phyloP scores from a whole-genome alignment of 768 basidiomycete species.

The Sarcodon aspratus region DNA sequence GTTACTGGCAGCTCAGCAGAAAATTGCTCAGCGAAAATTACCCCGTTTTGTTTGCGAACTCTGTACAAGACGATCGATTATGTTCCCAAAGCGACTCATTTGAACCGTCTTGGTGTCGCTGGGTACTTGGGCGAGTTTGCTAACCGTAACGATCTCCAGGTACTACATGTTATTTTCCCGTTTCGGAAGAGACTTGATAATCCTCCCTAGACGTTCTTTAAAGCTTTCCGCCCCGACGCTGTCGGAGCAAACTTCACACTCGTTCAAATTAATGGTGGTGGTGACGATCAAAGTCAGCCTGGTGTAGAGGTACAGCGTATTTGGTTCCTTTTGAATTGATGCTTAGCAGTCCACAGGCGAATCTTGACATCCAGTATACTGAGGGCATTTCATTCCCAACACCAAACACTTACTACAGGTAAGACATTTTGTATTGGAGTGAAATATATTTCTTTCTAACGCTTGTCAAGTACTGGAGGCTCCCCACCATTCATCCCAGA shows the following conservation, averaged over 20 bases:
- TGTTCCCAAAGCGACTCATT: slow-evolving; percentile 10
- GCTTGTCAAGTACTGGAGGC: slow-evolving; percentile 38
- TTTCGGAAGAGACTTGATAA: slow-evolving; percentile 18
- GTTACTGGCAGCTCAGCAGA: slow-evolving; percentile 15
- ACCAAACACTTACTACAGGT: slow-evolving; percentile 21
- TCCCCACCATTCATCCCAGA: slow-evolving; percentile 48
- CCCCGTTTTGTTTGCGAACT: slow-evolving; percentile 19
- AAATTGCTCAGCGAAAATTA: slow-evolving; percentile 21
- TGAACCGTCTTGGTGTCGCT: slow-evolving; percentile 22
- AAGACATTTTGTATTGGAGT: slow-evolving; percentile 59
- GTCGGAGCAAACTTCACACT: slow-evolving; percentile 6
- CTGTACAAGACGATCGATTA: slow-evolving; percentile 22
- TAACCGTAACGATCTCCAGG: slow-evolving; percentile 17
- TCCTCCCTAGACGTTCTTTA: slow-evolving; percentile 39
- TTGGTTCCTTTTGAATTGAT: neutral
- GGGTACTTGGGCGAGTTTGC: slow-evolving; percentile 25
- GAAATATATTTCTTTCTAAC: slow-evolving; percentile 35
- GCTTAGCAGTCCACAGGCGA: slow-evolving; percentile 3
- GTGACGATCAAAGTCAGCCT: slow-evolving; percentile 43
- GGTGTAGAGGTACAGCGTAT: slow-evolving; percentile 52
- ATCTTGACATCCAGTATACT: slow-evolving; percentile 16
- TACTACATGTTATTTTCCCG: slow-evolving; percentile 39
- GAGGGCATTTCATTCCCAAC: slow-evolving; percentile 9
- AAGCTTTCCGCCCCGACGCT: slow-evolving; percentile 5
- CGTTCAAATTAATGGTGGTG: slow-evolving; percentile 37